Base-by-base conservation (phyloP, 1,284 basidiomycete species). In the Leccinum holopus region DNA sequence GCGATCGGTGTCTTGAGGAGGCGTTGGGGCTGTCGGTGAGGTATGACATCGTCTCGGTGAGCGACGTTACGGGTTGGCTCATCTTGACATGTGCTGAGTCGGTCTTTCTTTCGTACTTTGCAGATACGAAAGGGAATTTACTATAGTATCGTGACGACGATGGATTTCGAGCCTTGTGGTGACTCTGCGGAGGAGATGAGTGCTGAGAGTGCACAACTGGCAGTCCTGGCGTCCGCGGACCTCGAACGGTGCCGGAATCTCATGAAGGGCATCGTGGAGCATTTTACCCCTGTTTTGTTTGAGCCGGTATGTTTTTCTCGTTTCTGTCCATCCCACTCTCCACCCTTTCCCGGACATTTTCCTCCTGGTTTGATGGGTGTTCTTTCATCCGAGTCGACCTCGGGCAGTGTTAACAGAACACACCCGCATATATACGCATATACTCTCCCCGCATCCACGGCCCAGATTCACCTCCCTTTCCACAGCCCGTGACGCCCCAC, bases 271-370 rank as follows among this genome's bases (percentile, higher is more conserved):
- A 70, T 90, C 63, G 83, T 91, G 62, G 80, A 79, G 1, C 80
- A 88, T 70, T 90, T 90, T 70, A 87, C 88, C 0, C 87, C 90
- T 1, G 78, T 86, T 52, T 76, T 91, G 2, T 91, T 91, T 72
- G 90, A 90, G 3, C 83, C 87, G 49, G 82, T 74, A 47, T 44
- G 73, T 75, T 54, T 35, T 18, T n/a, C 0, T 44, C 9, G 8
- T n/a, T n/a, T n/a, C n/a, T 44, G 2, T 44, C n/a, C 16, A 5
- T n/a, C 16, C 16, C 39, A 8, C 8, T n/a, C 16, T 5, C 39
- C 2, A n/a, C 39, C 16, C 16, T 16, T 41, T 37, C 35, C 12
- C 35, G 12, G 11, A 33, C 0, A 10, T 11, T 32, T 32, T 32
- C 32, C 10, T 39, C 37, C 14, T n/a, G 9, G 4, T 44, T 44